These are phyloP conservation scores for Malus orientalis DNA, from an alignment of 306 rosid species.

Conservation along the genomic window DNA sequence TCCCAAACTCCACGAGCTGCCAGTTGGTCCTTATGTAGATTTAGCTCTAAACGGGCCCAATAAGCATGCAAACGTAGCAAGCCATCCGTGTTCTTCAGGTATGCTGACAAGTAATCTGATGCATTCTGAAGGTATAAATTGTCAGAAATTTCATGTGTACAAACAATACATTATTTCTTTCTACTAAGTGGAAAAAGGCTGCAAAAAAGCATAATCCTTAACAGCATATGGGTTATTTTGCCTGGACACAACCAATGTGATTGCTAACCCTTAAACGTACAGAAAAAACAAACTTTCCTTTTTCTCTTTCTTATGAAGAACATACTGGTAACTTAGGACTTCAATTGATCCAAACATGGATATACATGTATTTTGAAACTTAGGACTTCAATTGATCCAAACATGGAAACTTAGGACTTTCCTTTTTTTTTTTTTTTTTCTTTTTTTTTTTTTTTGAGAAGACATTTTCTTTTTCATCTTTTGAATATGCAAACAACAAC, in stretches of 20 bases:
- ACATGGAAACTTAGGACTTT: too few relatives aligned
- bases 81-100: slow-evolving; percentile 65
- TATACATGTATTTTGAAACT: neutral
- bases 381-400: too few relatives aligned
- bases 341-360: neutral
- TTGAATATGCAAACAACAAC: neutral
- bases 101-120: slow-evolving; percentile 67
- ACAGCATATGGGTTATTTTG: neutral
- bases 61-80: slow-evolving; percentile 64
- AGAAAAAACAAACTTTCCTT: neutral
- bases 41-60: slow-evolving; percentile 84
- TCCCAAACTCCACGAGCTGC: slow-evolving; percentile 96
- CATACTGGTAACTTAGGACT: neutral
- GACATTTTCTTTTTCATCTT: neutral
- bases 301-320: neutral
- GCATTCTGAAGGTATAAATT: slow-evolving; percentile 53
- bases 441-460: too few relatives aligned
- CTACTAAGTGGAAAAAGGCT: neutral
- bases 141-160: slow-evolving; percentile 17
- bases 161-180: neutral
- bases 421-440: too few relatives aligned
- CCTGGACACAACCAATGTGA: neutral
- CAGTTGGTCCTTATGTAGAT: slow-evolving; percentile 46
- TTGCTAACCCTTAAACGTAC: neutral
- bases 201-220: neutral